Evolutionary conservation across 164 flowering plant genomes (phyloP).

Genomic region (Berberis vulgaris): DNA sequence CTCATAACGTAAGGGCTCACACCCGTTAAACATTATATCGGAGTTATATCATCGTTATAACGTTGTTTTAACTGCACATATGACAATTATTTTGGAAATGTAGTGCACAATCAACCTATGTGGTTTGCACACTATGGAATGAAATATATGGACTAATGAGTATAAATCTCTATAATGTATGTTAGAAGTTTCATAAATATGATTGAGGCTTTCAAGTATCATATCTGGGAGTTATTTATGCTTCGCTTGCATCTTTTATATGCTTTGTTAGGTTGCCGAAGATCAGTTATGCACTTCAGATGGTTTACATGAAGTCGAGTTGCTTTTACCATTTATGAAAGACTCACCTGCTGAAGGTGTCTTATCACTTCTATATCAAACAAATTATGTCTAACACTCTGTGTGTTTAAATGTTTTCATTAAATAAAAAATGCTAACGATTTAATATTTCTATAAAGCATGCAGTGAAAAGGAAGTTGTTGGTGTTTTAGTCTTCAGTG

Average conservation of each 20-base stretch:
- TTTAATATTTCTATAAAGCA: conserved; percentile 33
- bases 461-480: conserved; percentile 58
- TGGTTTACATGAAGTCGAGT: conserved; percentile 68
- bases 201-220: too few relatives aligned
- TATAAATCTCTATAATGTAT: too few relatives aligned
- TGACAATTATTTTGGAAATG: too few relatives aligned
- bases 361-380: conserved; percentile 7
- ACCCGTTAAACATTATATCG: too few relatives aligned
- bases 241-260: background rate
- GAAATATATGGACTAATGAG: too few relatives aligned
- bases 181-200: too few relatives aligned
- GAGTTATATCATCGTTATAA: too few relatives aligned
- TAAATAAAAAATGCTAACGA: conserved; percentile 6
- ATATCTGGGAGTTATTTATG: too few relatives aligned
- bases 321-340: conserved; percentile 66
- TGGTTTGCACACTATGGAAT: too few relatives aligned
- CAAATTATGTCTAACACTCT: background rate
- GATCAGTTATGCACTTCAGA: conserved; percentile 45
- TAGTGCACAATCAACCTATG: too few relatives aligned
- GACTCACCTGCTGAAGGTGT: conserved; percentile 48
- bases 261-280: conserved; percentile 33
- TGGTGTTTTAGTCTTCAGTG: conserved; percentile 49
- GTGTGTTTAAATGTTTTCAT: background rate
- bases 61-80: too few relatives aligned
- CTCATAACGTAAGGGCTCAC: too few relatives aligned